phyloP scores from a whole-genome alignment of 495 filamentous ascomycete species.

The Clavariopsis aquatica region DNA sequence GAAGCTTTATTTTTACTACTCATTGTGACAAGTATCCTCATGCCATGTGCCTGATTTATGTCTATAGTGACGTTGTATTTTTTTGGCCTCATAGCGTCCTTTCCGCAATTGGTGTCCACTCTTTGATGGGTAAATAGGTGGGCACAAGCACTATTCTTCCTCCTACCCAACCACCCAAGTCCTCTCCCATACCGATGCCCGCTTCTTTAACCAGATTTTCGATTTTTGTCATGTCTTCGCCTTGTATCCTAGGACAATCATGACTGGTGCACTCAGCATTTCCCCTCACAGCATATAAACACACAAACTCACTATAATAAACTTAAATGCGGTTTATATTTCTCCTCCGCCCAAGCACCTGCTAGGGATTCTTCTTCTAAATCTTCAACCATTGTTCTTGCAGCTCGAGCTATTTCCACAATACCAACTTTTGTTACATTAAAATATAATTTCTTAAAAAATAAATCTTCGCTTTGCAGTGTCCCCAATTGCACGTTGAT shows the following conservation, averaged over 20 bases:
- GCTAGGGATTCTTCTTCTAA: slow-evolving; percentile 23
- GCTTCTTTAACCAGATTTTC: slow-evolving; percentile 22
- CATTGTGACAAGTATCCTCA: no score
- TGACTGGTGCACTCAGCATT: slow-evolving; percentile 9
- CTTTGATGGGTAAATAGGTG: slow-evolving; percentile 38
- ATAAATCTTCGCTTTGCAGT: slow-evolving; percentile 33
- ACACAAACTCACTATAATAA: slow-evolving; percentile 43
- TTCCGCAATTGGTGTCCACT: slow-evolving; percentile 42
- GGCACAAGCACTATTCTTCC: slow-evolving; percentile 42
- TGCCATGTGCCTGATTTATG: no score
- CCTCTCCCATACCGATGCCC: slow-evolving; percentile 26
- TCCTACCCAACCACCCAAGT: slow-evolving; percentile 38
- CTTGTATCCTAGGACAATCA: slow-evolving; percentile 17
- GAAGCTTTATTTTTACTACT: no score
- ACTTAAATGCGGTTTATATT: slow-evolving; percentile 42
- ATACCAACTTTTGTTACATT: slow-evolving; percentile 36
- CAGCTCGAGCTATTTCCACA: slow-evolving; percentile 21
- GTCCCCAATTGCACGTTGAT: slow-evolving; percentile 34
- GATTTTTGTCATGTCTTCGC: slow-evolving; percentile 31
- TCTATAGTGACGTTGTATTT: no score
- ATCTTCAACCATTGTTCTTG: slow-evolving; percentile 16
- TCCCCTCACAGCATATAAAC: background rate
- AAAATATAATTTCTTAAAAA: slow-evolving; percentile 40
- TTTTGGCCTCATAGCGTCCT: slow-evolving; percentile 13
- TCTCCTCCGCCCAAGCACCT: slow-evolving; percentile 39